A percentile compares a stretch with the other conserved stretches of the same genome.
phyloP scores from a whole-genome alignment of 768 basidiomycete species.

The Mrakia hoshinonis region DNA sequence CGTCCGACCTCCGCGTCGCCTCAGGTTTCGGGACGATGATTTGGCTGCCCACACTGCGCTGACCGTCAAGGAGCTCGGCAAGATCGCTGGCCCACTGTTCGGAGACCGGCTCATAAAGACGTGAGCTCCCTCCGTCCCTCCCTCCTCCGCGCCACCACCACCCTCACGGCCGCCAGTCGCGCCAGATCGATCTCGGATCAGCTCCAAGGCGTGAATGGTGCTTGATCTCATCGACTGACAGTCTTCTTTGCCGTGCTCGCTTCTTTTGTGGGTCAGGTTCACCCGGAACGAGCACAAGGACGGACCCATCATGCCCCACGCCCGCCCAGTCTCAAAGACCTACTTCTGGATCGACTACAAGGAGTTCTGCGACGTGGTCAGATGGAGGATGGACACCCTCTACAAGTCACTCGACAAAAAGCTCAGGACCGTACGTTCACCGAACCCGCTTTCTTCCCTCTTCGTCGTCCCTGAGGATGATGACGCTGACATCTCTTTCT shows the following conservation, averaged over 20 bases:
- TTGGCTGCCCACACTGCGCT: slow-evolving; percentile 31
- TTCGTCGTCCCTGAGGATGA: too few relatives aligned
- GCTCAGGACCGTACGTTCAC: slow-evolving; percentile 65
- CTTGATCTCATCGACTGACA: too few relatives aligned
- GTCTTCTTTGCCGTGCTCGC: too few relatives aligned
- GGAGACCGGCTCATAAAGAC: slow-evolving; percentile 37
- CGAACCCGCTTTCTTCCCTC: neutral
- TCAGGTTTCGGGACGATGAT: slow-evolving; percentile 33
- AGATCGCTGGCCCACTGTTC: slow-evolving; percentile 37
- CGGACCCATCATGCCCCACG: slow-evolving; percentile 41
- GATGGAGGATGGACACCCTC: slow-evolving; percentile 93
- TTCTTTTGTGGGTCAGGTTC: too few relatives aligned
- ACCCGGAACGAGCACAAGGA: slow-evolving; percentile 36
- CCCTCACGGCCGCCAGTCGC: neutral
- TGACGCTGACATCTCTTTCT: neutral
- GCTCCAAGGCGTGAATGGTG: too few relatives aligned
- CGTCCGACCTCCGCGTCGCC: neutral
- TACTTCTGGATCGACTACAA: slow-evolving; percentile 97
- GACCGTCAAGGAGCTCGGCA: slow-evolving; percentile 35
- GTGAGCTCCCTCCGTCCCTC: slow-evolving; percentile 29
- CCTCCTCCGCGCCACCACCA: neutral
- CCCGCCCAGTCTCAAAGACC: slow-evolving; percentile 70
- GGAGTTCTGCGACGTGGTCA: slow-evolving; percentile 91
- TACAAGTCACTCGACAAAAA: slow-evolving; percentile 75
- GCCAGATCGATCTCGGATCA: too few relatives aligned